Conservation (phyloP, 805 yeast genomes). For the Candida andamanensis region DNA sequence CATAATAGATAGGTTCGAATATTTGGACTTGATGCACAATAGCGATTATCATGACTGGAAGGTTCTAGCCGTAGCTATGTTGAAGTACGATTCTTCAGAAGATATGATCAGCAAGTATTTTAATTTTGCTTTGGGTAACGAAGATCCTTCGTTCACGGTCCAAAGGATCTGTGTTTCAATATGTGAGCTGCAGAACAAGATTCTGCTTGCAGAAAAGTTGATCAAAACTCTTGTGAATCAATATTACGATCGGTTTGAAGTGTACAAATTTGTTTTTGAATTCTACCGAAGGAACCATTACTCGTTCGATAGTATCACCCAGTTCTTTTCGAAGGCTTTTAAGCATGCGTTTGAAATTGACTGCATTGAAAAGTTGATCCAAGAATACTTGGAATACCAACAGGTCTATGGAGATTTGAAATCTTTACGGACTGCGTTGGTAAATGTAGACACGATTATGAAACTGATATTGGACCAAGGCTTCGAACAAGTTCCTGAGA, state of each 20-base stretch:
- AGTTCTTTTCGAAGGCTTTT: constrained; percentile 30
- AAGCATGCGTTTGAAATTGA: constrained; percentile 29
- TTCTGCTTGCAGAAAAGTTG: constrained; percentile 16
- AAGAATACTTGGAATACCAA: constrained; percentile 39
- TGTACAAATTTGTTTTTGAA: constrained; percentile 43
- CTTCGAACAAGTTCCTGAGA: too few relatives aligned
- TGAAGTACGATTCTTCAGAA: constrained; percentile 16
- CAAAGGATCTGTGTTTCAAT: constrained; percentile 38
- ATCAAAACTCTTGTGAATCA: constrained; percentile 20
- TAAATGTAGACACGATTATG: constrained; percentile 20
- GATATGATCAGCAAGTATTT: constrained; percentile 18
- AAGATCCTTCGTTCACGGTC: constrained; percentile 38
- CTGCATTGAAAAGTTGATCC: constrained; percentile 46
- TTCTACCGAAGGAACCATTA: constrained; percentile 32
- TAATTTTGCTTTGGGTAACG: constrained; percentile 19
- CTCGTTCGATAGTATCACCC: constrained; percentile 16
- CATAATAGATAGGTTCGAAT: constrained; percentile 4
- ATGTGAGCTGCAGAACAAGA: constrained; percentile 20
- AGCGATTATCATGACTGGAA: constrained; percentile 29
- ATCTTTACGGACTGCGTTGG: constrained; percentile 17
- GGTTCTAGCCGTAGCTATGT: constrained; percentile 19
- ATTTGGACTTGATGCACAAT: background rate
- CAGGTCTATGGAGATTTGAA: constrained; percentile 26
- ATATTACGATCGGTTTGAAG: constrained; percentile 33
- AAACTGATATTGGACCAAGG: too few relatives aligned